Base-by-base conservation (phyloP, 2,329 filamentous ascomycete genomes). In the Pestalotiopsis fici region DNA sequence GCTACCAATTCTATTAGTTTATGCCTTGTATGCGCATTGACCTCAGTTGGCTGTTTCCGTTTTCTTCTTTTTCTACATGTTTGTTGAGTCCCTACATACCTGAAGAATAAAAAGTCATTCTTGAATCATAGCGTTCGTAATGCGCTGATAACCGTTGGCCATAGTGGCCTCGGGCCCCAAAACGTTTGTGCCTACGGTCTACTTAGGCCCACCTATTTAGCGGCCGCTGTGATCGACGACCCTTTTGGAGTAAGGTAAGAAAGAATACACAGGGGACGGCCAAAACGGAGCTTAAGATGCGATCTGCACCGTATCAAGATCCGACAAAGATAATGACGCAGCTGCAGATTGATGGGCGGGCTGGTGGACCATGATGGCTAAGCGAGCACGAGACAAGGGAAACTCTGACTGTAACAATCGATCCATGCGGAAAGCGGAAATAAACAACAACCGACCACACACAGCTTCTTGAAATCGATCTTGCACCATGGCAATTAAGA, bases 401-500 rank as follows among this genome's bases (percentile, higher is more conserved):
- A 50, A 21, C 43, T 21, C 18, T 50, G 43, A 35, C 31, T 35
- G 31, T 35, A 35, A 50, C 21, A 18, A 50, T 11, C 18, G 43
- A 35, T 21, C n/a, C 43, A 50, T 50, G 43, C n/a, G 18, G 18
- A n/a, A 50, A 11, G 43, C n/a, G 18, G 18, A n/a, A 50, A 11
- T 6, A 23, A 50, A 2, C 55, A 57, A 7, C 55, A 28, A 25
- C 21, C 13, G 23, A 31, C 18, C 47, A 54, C 15, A 54, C 15
- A 57, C 23, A 50, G 43, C 43, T n/a, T 18, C 7, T 61, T 31
- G 15, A n/a, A 23, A 21, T 35, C 7, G 37, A 61, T 15, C 12
- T 37, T 18, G 25, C 37, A 37, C 18, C 50, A 80, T 80, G 76
- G 67, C 74, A 2, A 75, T 80, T 60, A 71, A 76, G 65, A 80